These are phyloP conservation scores for Puccinia hordei DNA, from an alignment of 1,284 basidiomycete genomes.

Conservation along the genomic window DNA sequence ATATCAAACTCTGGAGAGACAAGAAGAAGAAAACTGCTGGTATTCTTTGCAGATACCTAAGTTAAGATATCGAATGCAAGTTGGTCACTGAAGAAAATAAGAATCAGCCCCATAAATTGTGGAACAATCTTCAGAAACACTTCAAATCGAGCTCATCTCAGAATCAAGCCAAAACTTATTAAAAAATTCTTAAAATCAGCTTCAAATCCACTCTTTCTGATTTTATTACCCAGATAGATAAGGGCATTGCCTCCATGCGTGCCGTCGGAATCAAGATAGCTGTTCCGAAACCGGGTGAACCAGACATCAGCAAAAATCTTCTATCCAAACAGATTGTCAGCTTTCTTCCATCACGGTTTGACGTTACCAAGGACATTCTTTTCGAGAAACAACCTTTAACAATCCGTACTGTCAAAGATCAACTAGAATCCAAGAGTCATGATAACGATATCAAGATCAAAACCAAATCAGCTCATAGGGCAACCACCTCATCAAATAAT, in stretches of 20 bases:
- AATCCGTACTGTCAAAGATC: background rate
- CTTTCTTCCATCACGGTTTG: background rate
- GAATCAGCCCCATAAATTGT: background rate
- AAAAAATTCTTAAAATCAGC: background rate
- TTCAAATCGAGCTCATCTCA: background rate
- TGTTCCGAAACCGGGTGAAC: too few relatives aligned
- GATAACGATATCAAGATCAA: background rate
- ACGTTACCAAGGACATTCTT: background rate
- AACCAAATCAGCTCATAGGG: too few relatives aligned
- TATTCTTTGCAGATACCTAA: too few relatives aligned
- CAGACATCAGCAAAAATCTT: too few relatives aligned
- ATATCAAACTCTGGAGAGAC: background rate
- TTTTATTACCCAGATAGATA: background rate
- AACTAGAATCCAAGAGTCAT: background rate
- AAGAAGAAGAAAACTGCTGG: too few relatives aligned
- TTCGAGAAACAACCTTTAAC: background rate
- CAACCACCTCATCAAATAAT: too few relatives aligned
- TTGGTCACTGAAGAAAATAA: too few relatives aligned
- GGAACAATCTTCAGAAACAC: background rate
- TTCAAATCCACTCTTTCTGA: background rate
- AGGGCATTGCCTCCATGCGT: background rate
- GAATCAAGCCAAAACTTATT: background rate
- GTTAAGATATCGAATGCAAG: too few relatives aligned
- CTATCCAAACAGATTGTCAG: background rate
- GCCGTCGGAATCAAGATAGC: too few relatives aligned